Base-by-base conservation (phyloP, 2,329 filamentous ascomycete species). In the Zymoseptoria pseudotritici region DNA sequence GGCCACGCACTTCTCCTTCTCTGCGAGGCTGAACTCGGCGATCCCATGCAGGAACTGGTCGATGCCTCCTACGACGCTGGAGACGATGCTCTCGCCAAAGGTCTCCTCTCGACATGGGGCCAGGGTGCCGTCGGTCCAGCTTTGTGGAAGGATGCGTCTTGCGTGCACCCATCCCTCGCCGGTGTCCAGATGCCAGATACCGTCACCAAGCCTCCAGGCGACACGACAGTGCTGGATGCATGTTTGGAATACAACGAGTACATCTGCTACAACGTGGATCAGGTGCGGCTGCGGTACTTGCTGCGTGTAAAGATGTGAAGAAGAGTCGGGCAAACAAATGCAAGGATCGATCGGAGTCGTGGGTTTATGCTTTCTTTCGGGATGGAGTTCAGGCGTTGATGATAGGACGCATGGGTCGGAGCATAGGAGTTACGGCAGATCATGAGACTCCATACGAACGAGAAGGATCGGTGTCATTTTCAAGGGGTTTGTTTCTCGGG, bases 21-120 rank as follows among this genome's bases (percentile, higher is more conserved):
- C 1, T 95, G 91, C 68, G 91, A 96, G 69, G 90, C 89, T 3
- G 88, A 91, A 74, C 81, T 96, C 2, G 91, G 91, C 5, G 75
- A 86, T 36, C 90, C 90, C 0, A 86, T 93, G 77, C 82, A 87
- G 60, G 80, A 86, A 66, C 79, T 92, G 2, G 78, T 75, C 0
- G 0, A 77, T 11, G 73, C 83, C 1, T 82, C 83, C 20, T 90
- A 84, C 69, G 74, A 77, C 7, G 91, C 91, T 0, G 87, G 82
- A 0, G 79, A 85, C 4, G 78, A 81, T 49, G 88, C 88, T 0
- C 84, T 83, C 63, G 72, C 76, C 2, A 75, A 81, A 1, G 85
- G 86, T 17, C 81, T 83, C 70, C 75, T 84, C 50, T 85, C 87
- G 2, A 95, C 90, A 0, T 86, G 84, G 75, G 90, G 90, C 8